Conservation (phyloP, 2,329 filamentous ascomycete genomes). For the Clarireedia paspali region DNA sequence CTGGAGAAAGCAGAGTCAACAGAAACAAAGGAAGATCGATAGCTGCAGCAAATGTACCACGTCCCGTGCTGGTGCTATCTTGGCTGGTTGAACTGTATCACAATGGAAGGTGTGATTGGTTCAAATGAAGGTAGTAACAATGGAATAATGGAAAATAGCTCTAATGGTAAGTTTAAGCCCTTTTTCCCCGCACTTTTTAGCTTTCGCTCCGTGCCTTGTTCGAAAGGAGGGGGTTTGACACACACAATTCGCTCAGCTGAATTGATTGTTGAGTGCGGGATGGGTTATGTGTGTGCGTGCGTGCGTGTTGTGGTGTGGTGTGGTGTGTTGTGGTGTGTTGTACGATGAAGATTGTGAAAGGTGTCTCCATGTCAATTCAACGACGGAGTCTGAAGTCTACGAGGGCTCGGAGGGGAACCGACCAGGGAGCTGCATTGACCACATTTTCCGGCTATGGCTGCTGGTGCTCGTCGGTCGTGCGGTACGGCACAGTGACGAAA, state of each 20-base stretch:
- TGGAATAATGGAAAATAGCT: not conserved
- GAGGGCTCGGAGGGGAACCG: too few species aligned
- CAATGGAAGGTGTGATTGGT: conserved; percentile 4
- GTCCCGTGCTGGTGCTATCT: not conserved
- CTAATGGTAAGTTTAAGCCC: not conserved
- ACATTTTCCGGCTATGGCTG: too few species aligned
- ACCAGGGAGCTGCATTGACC: too few species aligned
- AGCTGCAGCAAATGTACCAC: conserved; percentile 3
- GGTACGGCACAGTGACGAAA: not conserved
- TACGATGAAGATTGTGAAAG: not conserved
- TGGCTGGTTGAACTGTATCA: not conserved
- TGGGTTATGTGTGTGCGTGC: not conserved
- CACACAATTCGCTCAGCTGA: too few species aligned
- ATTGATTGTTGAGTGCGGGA: not conserved
- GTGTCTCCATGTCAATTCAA: not conserved
- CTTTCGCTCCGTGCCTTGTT: not conserved
- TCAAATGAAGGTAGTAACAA: not conserved
- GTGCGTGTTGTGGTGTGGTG: not conserved
- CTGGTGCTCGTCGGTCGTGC: too few species aligned
- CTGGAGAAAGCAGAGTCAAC: not conserved
- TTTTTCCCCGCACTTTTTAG: conserved; percentile 5
- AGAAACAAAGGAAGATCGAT: conserved; percentile 6
- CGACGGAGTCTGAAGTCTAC: not conserved
- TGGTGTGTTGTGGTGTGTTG: not conserved
- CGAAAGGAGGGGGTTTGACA: not conserved